A percentile compares a stretch with the other conserved stretches of the same genome.
Evolutionary conservation across 345 rosid genomes (phyloP).

Genomic region (Hibiscus tridactylites): DNA sequence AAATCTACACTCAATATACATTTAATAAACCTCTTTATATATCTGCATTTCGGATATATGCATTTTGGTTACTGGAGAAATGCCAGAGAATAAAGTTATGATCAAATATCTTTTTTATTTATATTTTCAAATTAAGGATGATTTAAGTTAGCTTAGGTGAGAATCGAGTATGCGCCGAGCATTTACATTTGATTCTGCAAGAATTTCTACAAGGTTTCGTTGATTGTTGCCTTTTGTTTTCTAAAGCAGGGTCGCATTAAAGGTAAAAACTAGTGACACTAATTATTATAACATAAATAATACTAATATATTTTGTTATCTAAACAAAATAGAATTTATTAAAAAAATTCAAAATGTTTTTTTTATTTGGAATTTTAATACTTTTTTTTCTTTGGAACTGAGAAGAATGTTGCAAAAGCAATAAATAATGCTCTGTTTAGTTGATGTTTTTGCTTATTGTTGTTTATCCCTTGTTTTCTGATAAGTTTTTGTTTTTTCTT

Average conservation of each 20-base stretch:
- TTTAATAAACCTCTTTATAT: neutral
- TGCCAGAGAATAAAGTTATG: neutral
- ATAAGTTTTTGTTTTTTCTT: neutral
- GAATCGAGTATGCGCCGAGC: neutral
- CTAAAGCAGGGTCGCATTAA: neutral
- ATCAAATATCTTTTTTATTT: neutral
- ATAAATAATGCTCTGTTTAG: neutral
- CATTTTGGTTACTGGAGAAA: constrained; percentile 11
- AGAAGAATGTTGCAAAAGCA: neutral
- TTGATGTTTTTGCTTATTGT: neutral
- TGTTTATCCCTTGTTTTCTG: neutral
- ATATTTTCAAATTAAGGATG: neutral
- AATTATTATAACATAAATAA: neutral
- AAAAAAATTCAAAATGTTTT: neutral
- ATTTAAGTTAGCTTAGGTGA: neutral
- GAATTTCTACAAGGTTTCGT: neutral
- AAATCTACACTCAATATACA: neutral
- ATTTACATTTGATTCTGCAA: neutral
- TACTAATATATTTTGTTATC: neutral
- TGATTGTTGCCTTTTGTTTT: neutral
- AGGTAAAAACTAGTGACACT: neutral
- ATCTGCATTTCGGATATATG: neutral
- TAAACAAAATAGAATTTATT: neutral
- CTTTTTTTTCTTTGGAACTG: neutral
- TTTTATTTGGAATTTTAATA: neutral